A percentile compares a stretch with the other conserved stretches of the same genome.
These are phyloP conservation scores for Ananas comosus DNA, from an alignment of 176 grass and related monocot species.

Conservation along the genomic window DNA sequence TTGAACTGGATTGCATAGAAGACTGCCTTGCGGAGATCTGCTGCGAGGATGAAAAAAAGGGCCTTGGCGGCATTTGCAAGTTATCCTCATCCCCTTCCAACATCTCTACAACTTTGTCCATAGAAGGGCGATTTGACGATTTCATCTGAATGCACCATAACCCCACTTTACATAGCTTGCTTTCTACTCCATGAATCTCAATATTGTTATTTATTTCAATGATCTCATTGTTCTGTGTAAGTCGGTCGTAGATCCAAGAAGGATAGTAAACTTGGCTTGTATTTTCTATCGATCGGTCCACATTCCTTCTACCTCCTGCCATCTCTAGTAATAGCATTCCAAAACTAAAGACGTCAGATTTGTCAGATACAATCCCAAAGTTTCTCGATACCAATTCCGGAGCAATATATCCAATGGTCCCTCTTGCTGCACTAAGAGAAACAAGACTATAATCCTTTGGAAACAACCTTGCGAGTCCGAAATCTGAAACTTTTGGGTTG, in stretches of 20 bases:
- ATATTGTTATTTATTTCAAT: background rate
- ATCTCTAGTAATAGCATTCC: conserved; percentile 33
- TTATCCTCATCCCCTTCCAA: conserved; percentile 6
- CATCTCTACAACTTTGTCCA: conserved; percentile 35
- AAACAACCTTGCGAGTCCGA: conserved; percentile 5
- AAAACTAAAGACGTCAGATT: conserved; percentile 25
- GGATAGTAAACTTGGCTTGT: conserved; percentile 32
- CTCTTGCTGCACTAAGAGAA: conserved; percentile 10
- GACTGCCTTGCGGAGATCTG: background rate
- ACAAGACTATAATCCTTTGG: background rate
- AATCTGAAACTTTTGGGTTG: conserved; percentile 1
- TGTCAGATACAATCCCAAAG: conserved; percentile 14
- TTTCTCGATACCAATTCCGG: conserved; percentile 8
- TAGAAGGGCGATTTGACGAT: conserved; percentile 11
- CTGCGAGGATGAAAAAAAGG: conserved; percentile 20
- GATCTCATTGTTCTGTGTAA: background rate
- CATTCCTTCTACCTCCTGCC: conserved; percentile 24
- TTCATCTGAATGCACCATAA: conserved; percentile 47
- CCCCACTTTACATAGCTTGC: conserved; percentile 26
- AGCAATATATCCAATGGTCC: conserved; percentile 24
- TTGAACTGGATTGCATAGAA: background rate
- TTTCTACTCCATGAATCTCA: conserved; percentile 37
- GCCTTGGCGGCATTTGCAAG: conserved; percentile 22
- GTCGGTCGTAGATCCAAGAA: conserved; percentile 14
- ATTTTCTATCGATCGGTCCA: background rate